Conservation (phyloP, 805 yeast species). For the Jamesozyma lodderae region DNA sequence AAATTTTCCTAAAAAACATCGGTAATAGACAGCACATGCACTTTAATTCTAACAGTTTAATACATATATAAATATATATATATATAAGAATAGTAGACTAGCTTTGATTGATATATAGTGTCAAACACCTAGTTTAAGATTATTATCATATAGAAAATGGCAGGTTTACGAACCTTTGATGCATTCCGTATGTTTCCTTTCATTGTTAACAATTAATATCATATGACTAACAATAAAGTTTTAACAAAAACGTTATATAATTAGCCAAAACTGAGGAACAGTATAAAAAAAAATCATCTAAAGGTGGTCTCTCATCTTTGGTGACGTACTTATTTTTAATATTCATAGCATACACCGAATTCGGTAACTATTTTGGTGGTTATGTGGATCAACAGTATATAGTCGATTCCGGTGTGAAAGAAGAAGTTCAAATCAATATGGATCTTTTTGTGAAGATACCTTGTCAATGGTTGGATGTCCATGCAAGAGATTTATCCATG, state of each 20-base stretch:
- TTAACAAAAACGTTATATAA: neutral
- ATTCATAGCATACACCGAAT: constrained; percentile 71
- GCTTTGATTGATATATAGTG: too few species aligned
- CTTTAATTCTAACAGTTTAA: neutral
- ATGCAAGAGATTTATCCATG: constrained; percentile 65
- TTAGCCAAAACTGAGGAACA: constrained; percentile 53
- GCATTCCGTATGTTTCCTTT: constrained; percentile 50
- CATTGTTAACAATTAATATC: neutral
- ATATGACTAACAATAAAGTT: neutral
- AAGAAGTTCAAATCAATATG: constrained; percentile 58
- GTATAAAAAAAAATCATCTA: constrained; percentile 60
- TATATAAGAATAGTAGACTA: too few species aligned
- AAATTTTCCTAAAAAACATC: too few species aligned
- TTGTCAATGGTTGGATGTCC: constrained; percentile 65
- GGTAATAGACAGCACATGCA: too few species aligned
- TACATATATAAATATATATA: neutral
- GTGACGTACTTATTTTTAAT: constrained; percentile 52
- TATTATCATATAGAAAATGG: too few species aligned
- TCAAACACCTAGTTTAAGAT: too few species aligned
- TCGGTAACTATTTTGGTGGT: constrained; percentile 82
- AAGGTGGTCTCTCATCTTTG: constrained; percentile 71
- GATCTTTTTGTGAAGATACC: constrained; percentile 80
- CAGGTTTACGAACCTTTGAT: constrained; percentile 48
- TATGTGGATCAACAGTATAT: constrained; percentile 64
- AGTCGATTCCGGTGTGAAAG: constrained; percentile 55